Conservation (phyloP, 305 asterid genomes). For the Solanum hybrid region DNA sequence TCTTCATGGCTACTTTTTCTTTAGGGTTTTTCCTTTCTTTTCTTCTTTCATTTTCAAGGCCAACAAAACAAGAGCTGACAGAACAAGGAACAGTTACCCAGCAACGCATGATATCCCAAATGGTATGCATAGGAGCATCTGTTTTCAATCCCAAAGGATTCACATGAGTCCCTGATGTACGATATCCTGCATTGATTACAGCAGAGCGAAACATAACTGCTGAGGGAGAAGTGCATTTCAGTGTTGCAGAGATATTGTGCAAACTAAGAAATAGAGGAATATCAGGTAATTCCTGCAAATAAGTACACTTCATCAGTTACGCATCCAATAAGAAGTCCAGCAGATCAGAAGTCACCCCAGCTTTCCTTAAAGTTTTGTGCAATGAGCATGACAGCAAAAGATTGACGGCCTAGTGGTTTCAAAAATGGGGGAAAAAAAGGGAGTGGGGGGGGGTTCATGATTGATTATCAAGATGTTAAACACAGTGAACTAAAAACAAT, state of each 20-base stretch:
- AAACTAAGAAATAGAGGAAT: constrained; percentile 83
- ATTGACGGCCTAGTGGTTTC: background rate
- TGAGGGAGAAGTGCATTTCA: constrained; percentile 92
- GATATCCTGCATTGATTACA: constrained; percentile 89
- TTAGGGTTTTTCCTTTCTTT: background rate
- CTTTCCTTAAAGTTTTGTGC: background rate
- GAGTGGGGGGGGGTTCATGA: background rate
- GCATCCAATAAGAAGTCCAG: background rate
- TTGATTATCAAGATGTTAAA: background rate
- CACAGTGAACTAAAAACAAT: background rate
- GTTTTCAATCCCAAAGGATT: constrained; percentile 81
- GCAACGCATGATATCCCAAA: constrained; percentile 97
- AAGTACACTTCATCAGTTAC: background rate
- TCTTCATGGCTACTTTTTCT: background rate
- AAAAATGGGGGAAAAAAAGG: background rate
- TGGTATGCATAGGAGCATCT: constrained; percentile 89
- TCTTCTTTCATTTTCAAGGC: background rate
- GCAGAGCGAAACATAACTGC: constrained; percentile 85
- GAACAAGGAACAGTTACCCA: constrained; percentile 43
- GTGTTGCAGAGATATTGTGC: constrained; percentile 80
- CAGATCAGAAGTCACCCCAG: background rate
- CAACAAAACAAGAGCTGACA: background rate
- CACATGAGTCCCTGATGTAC: constrained; percentile 85
- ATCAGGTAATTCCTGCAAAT: constrained; percentile 71
- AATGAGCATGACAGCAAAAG: background rate